phyloP scores from a whole-genome alignment of 768 basidiomycete species.

The Rhodocollybia butyracea region DNA sequence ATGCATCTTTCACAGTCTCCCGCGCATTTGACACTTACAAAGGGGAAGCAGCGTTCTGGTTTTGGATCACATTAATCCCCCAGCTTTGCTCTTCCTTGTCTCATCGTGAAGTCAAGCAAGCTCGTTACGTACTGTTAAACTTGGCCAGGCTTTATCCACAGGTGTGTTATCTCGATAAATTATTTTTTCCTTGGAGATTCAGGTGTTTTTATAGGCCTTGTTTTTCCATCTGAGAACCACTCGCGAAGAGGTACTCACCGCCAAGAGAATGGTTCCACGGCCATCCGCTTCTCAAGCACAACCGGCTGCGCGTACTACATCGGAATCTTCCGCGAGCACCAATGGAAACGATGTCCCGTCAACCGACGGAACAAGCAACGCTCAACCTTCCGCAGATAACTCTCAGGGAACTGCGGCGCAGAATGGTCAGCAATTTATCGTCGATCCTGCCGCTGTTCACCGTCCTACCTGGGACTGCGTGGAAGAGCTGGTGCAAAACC shows the following conservation, averaged over 20 bases:
- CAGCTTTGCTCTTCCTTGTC: slow-evolving; percentile 89
- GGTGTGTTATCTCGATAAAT: slow-evolving; percentile 42
- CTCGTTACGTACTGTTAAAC: slow-evolving; percentile 82
- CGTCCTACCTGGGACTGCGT: slow-evolving; percentile 86
- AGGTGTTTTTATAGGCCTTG: slow-evolving; percentile 62
- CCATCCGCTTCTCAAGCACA: slow-evolving; percentile 10
- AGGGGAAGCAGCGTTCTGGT: slow-evolving; percentile 96
- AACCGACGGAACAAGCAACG: slow-evolving; percentile 11
- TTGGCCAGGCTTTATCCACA: slow-evolving; percentile 92
- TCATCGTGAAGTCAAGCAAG: slow-evolving; percentile 91
- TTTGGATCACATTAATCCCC: slow-evolving; percentile 97
- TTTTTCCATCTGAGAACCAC: slow-evolving; percentile 93
- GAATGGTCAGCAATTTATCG: slow-evolving; percentile 12
- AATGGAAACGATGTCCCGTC: slow-evolving; percentile 24
- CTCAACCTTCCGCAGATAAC: slow-evolving; percentile 12
- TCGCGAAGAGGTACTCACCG: slow-evolving; percentile 60
- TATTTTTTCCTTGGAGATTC: slow-evolving; percentile 6
- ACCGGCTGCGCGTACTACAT: slow-evolving; percentile 1
- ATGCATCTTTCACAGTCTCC: slow-evolving; percentile 64
- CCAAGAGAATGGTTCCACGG: slow-evolving; percentile 34
- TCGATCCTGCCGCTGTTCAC: slow-evolving; percentile 26
- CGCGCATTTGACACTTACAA: slow-evolving; percentile 92
- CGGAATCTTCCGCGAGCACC: slow-evolving; percentile 16
- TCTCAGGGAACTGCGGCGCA: slow-evolving; percentile 11
- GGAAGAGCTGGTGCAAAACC: slow-evolving; percentile 88